Percentiles rank a stretch among this genome's conserved stretches.
phyloP scores from a whole-genome alignment of 495 filamentous ascomycete species.

The Aspergillus asperescens region DNA sequence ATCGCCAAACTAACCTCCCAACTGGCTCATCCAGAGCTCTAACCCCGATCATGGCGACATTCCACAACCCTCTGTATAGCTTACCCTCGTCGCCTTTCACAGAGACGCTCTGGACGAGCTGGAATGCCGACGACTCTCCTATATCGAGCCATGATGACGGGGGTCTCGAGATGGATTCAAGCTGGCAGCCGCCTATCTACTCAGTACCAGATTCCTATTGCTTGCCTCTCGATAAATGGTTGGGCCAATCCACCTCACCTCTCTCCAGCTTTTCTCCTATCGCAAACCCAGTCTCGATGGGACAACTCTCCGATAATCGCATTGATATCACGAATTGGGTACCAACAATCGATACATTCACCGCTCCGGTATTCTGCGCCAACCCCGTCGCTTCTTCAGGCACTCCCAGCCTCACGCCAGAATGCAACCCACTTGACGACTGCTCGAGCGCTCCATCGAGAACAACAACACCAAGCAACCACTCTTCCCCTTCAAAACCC shows the following conservation, averaged over 20 bases:
- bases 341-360: not conserved
- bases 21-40: not conserved
- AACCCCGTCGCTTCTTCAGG: not conserved
- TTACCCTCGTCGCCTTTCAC: not conserved
- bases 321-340: not conserved
- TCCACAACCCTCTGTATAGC: not conserved
- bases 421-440: not conserved
- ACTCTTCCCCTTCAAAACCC: not conserved
- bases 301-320: not conserved
- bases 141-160: not conserved
- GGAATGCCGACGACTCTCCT: not conserved
- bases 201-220: not conserved
- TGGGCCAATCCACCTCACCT: conserved; percentile 1
- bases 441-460: not conserved
- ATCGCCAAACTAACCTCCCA: not conserved
- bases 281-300: not conserved
- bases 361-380: not conserved
- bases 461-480: not conserved
- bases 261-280: not conserved
- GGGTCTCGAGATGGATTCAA: not conserved
- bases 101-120: conserved; percentile 5
- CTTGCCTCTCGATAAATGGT: conserved; percentile 1
- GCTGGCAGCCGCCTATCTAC: conserved; percentile 2
- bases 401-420: not conserved
- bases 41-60: conserved; percentile 1